phyloP scores from a whole-genome alignment of 768 basidiomycete genomes.

The Auricularia heimuer region DNA sequence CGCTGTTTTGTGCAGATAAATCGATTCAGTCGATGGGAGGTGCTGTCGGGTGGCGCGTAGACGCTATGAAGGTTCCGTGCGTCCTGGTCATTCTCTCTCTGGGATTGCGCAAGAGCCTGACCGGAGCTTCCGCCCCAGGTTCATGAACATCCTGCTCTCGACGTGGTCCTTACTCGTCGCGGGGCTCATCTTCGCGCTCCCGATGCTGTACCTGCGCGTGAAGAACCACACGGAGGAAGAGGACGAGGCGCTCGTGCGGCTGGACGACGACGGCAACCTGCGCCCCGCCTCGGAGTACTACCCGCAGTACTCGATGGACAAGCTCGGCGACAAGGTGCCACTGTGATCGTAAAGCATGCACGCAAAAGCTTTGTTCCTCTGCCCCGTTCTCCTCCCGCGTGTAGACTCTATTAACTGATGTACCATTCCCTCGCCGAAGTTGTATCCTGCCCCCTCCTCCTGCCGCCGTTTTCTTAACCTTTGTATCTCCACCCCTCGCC shows the following conservation, averaged over 20 bases:
- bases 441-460: too few relatives aligned
- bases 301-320: not conserved
- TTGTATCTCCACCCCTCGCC: too few relatives aligned
- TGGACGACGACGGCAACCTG: conserved; percentile 16
- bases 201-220: conserved; percentile 65
- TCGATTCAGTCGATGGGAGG: conserved; percentile 70
- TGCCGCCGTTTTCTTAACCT: too few relatives aligned
- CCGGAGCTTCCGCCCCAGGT: conserved; percentile 22
- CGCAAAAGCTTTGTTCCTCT: too few relatives aligned
- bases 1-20: conserved; percentile 37
- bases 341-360: not conserved
- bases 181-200: conserved; percentile 56
- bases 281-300: conserved; percentile 6
- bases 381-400: too few relatives aligned
- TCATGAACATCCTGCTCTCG: conserved; percentile 60
- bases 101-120: conserved; percentile 1
- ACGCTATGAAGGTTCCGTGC: conserved; percentile 51
- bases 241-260: conserved; percentile 33
- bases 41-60: conserved; percentile 62
- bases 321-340: not conserved
- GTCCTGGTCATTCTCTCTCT: conserved; percentile 17
- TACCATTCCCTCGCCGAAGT: too few relatives aligned
- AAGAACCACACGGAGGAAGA: conserved; percentile 45
- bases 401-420: too few relatives aligned
- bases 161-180: conserved; percentile 64